Evolutionary conservation across 805 yeast genomes (phyloP).

Genomic region (Candida silvicultrix): DNA sequence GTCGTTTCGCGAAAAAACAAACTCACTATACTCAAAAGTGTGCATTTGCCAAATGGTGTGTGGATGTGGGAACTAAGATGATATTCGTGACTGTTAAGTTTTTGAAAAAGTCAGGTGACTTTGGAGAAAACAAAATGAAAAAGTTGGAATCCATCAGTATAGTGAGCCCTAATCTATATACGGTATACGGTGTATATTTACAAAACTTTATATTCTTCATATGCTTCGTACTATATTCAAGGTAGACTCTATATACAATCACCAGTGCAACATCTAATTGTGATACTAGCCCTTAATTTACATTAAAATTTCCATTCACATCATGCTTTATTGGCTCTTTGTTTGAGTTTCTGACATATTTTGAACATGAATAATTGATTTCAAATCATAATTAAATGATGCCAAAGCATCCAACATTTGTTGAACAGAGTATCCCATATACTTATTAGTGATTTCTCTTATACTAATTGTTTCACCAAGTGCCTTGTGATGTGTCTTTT

Average conservation of each 20-base stretch:
- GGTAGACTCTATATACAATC: neutral
- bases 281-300: too few species aligned
- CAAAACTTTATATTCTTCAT: neutral
- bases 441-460: slow-evolving; percentile 26
- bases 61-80: neutral
- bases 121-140: too few species aligned
- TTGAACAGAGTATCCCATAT: slow-evolving; percentile 4
- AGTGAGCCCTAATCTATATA: neutral
- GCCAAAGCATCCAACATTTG: slow-evolving; percentile 17
- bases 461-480: slow-evolving; percentile 39
- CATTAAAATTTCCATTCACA: neutral
- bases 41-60: neutral
- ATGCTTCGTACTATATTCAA: neutral
- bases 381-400: slow-evolving; percentile 28
- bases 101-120: slow-evolving; percentile 1
- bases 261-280: neutral
- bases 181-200: too few species aligned
- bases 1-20: neutral
- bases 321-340: neutral
- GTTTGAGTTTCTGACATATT: neutral
- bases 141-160: neutral
- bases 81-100: neutral
- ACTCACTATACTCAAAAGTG: neutral
- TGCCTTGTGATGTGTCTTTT: slow-evolving; percentile 34
- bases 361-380: neutral